Conservation (phyloP, 2,329 filamentous ascomycete species). For the Arthroderma sp. region DNA sequence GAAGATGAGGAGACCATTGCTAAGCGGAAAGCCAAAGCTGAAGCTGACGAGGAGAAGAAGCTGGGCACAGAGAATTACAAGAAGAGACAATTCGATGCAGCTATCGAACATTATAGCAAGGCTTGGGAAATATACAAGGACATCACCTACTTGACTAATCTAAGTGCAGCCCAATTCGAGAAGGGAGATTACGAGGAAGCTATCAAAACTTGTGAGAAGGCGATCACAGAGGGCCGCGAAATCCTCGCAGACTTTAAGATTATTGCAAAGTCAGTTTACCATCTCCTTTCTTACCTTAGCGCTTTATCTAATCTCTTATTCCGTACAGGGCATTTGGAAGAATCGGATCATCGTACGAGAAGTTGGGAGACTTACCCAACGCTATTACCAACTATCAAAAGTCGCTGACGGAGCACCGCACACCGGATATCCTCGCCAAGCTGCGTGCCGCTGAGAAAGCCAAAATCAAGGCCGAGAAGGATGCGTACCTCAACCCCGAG, state of each 20-base stretch:
- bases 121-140: slow-evolving; percentile 94
- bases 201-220: slow-evolving; percentile 76
- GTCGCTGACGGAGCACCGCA: slow-evolving; percentile 91
- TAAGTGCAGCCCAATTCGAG: slow-evolving; percentile 86
- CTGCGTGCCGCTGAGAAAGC: slow-evolving; percentile 79
- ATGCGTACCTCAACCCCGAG: slow-evolving; percentile 74
- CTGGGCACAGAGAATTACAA: slow-evolving; percentile 93
- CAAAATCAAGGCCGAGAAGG: slow-evolving; percentile 61
- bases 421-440: slow-evolving; percentile 84
- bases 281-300: not conserved
- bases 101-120: slow-evolving; percentile 86
- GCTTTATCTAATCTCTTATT: slow-evolving; percentile 7
- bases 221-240: slow-evolving; percentile 76
- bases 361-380: slow-evolving; percentile 61
- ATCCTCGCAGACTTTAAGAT: slow-evolving; percentile 95
- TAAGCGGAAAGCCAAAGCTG: slow-evolving; percentile 82
- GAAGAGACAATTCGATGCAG: slow-evolving; percentile 91
- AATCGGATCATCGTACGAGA: slow-evolving; percentile 89
- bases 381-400: slow-evolving; percentile 86
- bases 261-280: slow-evolving; percentile 61
- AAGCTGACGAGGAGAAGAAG: slow-evolving; percentile 87
- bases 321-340: slow-evolving; percentile 61
- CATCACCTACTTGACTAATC: slow-evolving; percentile 94
- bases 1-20: slow-evolving; percentile 72
- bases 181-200: slow-evolving; percentile 86